Percentiles rank a stretch among this genome's conserved stretches.
Evolutionary conservation across 305 asterid species (phyloP).

Genomic region (Solanum hybrid): DNA sequence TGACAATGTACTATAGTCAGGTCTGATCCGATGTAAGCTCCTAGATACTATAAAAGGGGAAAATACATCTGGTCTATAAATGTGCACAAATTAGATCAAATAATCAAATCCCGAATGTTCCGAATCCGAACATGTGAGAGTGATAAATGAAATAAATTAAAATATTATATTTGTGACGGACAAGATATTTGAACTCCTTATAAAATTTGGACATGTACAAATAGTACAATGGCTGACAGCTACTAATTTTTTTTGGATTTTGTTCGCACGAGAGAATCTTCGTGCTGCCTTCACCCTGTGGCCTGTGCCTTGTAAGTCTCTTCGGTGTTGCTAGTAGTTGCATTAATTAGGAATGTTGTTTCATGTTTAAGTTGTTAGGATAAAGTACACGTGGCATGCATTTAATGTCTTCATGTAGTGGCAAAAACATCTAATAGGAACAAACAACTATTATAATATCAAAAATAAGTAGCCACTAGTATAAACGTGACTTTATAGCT

Average conservation of each 20-base stretch:
- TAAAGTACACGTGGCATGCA: background rate
- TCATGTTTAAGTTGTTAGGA: background rate
- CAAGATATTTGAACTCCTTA: background rate
- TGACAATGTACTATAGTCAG: background rate
- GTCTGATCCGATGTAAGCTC: background rate
- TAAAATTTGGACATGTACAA: background rate
- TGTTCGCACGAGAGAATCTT: conserved; percentile 35
- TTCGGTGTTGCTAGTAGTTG: background rate
- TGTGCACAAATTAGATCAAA: background rate
- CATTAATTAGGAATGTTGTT: background rate
- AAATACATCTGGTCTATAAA: background rate
- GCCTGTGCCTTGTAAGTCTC: background rate
- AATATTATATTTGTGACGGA: fast-evolving
- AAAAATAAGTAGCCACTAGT: background rate
- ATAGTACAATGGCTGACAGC: conserved; percentile 13
- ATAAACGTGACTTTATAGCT: no score
- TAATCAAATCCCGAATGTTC: no score
- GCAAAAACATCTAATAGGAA: background rate
- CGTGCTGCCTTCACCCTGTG: background rate
- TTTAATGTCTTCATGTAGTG: background rate
- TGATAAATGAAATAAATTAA: background rate
- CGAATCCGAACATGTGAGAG: fast-evolving
- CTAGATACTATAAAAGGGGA: fast-evolving
- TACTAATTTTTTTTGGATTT: conserved; percentile 8
- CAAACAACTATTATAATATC: background rate